phyloP scores from a whole-genome alignment of 768 basidiomycete genomes.

The Paxillus ammoniavirescens region DNA sequence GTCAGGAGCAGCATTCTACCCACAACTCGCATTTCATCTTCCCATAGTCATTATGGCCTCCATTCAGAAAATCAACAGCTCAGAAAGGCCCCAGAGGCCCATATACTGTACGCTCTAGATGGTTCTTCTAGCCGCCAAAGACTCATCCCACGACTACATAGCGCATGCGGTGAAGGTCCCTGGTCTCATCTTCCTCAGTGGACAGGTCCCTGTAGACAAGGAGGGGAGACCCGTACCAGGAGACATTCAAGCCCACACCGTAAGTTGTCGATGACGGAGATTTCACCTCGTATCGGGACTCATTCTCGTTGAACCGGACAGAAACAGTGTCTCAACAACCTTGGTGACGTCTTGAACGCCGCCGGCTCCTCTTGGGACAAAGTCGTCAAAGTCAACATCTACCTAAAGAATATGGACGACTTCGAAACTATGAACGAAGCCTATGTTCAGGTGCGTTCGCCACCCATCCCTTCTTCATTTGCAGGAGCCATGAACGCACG shows the following conservation, averaged over 20 bases:
- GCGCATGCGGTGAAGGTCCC: conserved; percentile 58
- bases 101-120: conserved; percentile 12
- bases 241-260: conserved; percentile 61
- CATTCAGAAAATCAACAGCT: conserved; percentile 55
- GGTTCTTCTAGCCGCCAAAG: not conserved
- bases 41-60: conserved; percentile 36
- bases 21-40: not conserved
- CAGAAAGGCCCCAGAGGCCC: conserved; percentile 36
- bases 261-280: conserved; percentile 24
- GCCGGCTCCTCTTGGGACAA: conserved; percentile 62
- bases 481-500: not conserved
- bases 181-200: conserved; percentile 60
- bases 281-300: not conserved
- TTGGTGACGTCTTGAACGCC: conserved; percentile 50
- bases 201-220: conserved; percentile 52
- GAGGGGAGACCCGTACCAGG: conserved; percentile 50
- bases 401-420: conserved; percentile 59
- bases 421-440: conserved; percentile 56
- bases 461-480: not conserved
- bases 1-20: not conserved
- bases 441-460: conserved; percentile 46
- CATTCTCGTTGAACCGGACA: conserved; percentile 20
- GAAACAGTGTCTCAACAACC: conserved; percentile 58
- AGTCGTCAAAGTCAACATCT: conserved; percentile 57
- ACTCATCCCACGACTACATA: conserved; percentile 17